Evolutionary conservation across 2,329 filamentous ascomycete species (phyloP).

Genomic region (Colletotrichum chlorophyti): DNA sequence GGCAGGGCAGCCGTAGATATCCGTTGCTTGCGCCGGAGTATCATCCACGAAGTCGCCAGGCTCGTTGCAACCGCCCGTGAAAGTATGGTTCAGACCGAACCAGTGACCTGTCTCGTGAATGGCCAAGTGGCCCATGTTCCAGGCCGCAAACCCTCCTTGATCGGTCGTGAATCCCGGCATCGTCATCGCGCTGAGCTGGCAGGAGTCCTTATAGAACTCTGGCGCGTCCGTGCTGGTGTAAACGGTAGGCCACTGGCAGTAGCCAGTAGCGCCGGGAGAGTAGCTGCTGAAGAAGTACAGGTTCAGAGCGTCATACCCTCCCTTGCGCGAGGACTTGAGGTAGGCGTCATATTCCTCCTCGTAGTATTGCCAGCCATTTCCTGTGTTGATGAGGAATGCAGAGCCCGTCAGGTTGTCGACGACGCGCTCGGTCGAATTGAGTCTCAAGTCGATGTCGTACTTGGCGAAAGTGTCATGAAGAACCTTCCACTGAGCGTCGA

Average conservation of each 20-base stretch:
- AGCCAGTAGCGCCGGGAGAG: conserved; percentile 45
- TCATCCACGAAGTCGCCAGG: conserved; percentile 45
- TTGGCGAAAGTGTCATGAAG: conserved; percentile 31
- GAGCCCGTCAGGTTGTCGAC: conserved; percentile 33
- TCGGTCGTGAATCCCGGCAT: conserved; percentile 22
- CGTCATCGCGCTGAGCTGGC: conserved; percentile 24
- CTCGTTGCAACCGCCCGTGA: conserved; percentile 41
- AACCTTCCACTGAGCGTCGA: conserved; percentile 32
- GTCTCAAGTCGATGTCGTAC: conserved; percentile 32
- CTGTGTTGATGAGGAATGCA: conserved; percentile 33
- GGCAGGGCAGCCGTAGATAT: conserved; percentile 18
- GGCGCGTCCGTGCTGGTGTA: conserved; percentile 1
- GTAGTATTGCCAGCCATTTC: conserved; percentile 29
- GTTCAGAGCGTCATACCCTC: conserved; percentile 50
- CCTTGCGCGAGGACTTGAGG: conserved; percentile 39
- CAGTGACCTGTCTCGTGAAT: conserved; percentile 52
- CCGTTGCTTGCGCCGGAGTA: conserved; percentile 43
- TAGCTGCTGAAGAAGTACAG: conserved; percentile 51
- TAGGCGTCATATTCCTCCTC: conserved; percentile 17
- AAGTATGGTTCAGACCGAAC: conserved; percentile 51
- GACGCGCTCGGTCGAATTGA: conserved; percentile 34
- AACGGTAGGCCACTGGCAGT: conserved; percentile 51
- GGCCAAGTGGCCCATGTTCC: conserved; percentile 33
- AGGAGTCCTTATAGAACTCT: conserved; percentile 13
- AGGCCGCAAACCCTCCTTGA: conserved; percentile 14